A percentile compares a stretch with the other conserved stretches of the same genome.
These are phyloP conservation scores for Bruguiera sexangula DNA, from an alignment of 345 rosid species.

Conservation along the genomic window DNA sequence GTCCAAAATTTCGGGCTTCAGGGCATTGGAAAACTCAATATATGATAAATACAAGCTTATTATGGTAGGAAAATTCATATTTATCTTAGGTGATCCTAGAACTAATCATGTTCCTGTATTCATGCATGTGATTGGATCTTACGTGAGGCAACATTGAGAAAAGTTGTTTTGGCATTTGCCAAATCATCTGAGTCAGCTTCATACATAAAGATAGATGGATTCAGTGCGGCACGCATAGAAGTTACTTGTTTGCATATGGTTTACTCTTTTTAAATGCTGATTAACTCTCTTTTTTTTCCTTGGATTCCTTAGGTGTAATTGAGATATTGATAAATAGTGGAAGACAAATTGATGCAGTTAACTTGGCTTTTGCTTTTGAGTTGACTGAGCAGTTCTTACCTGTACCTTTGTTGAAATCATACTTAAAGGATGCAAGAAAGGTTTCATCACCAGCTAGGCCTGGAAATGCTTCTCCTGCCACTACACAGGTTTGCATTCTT, in stretches of 20 bases:
- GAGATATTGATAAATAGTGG: slow-evolving; percentile 78
- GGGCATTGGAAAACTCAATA: no score
- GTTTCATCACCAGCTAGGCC: slow-evolving; percentile 58
- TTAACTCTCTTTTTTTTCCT: background rate
- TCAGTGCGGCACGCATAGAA: background rate
- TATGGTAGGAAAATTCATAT: no score
- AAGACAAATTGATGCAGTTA: slow-evolving; percentile 96
- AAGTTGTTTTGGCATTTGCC: no score
- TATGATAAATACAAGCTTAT: no score
- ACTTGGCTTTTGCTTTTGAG: slow-evolving; percentile 93
- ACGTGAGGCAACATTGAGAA: no score
- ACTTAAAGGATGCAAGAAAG: slow-evolving; percentile 77
- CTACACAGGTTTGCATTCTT: slow-evolving; percentile 51
- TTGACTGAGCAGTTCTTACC: slow-evolving; percentile 79
- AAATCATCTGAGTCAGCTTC: background rate
- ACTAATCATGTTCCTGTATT: no score
- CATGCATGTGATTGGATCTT: no score
- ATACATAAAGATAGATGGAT: background rate
- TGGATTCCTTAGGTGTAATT: slow-evolving; percentile 60
- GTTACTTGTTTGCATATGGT: slow-evolving; percentile 12
- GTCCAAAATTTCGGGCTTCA: no score
- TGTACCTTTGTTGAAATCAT: slow-evolving; percentile 71
- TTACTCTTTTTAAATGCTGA: slow-evolving; percentile 1
- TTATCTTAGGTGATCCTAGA: no score
- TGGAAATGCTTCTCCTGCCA: slow-evolving; percentile 49